Evolutionary conservation across 179 eudicot species (phyloP), one percentile per base, ranked within the genome.

Genomic region (Pouteria campechiana): DNA sequence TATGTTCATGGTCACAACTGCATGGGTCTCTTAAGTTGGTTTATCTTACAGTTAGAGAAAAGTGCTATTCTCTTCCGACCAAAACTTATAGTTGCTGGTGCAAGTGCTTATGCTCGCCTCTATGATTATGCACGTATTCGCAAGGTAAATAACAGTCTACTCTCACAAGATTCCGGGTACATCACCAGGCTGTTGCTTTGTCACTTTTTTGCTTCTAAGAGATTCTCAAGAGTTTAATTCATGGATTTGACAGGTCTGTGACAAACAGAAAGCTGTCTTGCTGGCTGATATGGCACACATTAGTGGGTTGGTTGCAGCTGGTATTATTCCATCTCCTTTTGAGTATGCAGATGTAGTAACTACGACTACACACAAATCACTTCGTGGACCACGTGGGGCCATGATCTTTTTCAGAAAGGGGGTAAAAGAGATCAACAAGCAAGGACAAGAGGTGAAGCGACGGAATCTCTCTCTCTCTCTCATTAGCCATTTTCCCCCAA

Each of bases 261-360:
- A 80, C 75, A 88, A 84, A 64, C 97, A 88, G 59, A 88, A 88
- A 61, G 94, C 97, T 34, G 48, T 88, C 38, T 29, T 88, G 78
- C 50, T 88, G 70, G 97, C 97, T 15, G 97, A 88, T 54, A 88
- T 88, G 97, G 97, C 97, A 12, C 97, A 88, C 67, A 88, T 88
- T 18, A 88, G 97, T 73, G 97, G 97, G 46, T 54, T 88, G 65
- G 97, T 88, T 31, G 97, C 97, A 37, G 93, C 88, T 44, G 93
- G 81, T 40, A 94, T 88, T 27, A 67, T 88, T 46, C 94, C 93
- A 44, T 84, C 97, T n/a, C 97, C 97, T 25, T 88, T 88, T 65
- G 97, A 83, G 23, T 88, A 88, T 44, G 97, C 97, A 28, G 97
- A 88, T 67, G 79, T 88, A 21, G 97, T 88, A 56, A 88, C 97